Base-by-base conservation (phyloP, 2,329 filamentous ascomycete genomes). In the Ploettnerulaceae sp. region DNA sequence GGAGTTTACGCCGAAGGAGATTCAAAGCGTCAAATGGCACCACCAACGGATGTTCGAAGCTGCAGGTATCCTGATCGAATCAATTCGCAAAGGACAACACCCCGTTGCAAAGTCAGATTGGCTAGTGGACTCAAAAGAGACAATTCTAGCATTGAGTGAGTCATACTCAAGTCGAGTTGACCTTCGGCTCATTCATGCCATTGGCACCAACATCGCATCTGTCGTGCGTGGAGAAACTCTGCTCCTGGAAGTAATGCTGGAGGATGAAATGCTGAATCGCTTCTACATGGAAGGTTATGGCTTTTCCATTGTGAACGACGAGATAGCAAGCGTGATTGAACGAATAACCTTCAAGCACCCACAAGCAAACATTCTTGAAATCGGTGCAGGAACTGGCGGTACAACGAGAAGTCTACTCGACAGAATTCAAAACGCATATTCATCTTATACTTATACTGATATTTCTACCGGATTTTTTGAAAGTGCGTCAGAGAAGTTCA, bases 401-500 rank as follows among this genome's bases (percentile, higher is more conserved):
- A 12, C 49, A 22, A 49, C 48, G 0, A 54, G 59, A 2, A 42
- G 38, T 1, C 56, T 73, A 4, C 53, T 74, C 3, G 39, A 54
- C 2, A 32, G 37, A 3, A 48, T 71, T 7, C 61, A 56, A 1
- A 6, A 51, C 11, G 3, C 41, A 3, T 69, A 66, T 37, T 48
- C 2, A n/a, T n/a, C n/a, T n/a, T 37, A 38, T n/a, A 38, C 33
- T 1, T 74, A 62, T 54, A 73, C 72, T 0, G 71, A 74, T 45
- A 64, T 72, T 11, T 67, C 66, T 0, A 46, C 62, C 3, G 64
- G 61, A 6, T 70, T 70, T 56, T 71, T 74, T 39, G 64, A 66
- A 14, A 51, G 56, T 1, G 67, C 66, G 0, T 49, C 57, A 20
- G 51, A 61, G 14, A 44, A 47, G 7, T 59, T 65, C 4, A 59